Conservation (phyloP, 225 moss, liverwort and hornwort genomes). For the Bryoerythrophyllum caledonicum region DNA sequence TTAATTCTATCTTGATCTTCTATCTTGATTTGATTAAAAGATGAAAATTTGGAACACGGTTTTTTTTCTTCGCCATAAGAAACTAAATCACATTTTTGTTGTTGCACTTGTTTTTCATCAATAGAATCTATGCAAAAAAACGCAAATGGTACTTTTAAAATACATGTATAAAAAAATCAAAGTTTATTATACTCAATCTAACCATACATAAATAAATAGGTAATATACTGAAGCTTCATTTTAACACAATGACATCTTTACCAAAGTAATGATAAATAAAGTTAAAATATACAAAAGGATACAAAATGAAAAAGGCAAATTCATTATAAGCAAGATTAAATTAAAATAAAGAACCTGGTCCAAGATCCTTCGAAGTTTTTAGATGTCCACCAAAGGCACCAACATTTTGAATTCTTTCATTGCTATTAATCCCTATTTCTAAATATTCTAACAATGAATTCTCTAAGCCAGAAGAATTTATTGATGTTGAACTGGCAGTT, state of each 20-base stretch:
- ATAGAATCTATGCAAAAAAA: background rate
- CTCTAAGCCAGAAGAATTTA: conserved; percentile 45
- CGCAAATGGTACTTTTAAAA: background rate
- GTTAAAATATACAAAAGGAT: rapidly evolving
- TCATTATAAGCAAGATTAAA: background rate
- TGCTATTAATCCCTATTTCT: conserved; percentile 38
- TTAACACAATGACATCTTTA: rapidly evolving
- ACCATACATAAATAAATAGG: background rate
- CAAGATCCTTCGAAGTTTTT: background rate
- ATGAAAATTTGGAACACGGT: background rate
- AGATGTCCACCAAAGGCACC: background rate
- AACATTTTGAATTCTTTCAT: conserved; percentile 22
- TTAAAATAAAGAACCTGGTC: background rate
- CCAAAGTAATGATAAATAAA: background rate
- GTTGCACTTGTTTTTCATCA: conserved; percentile 7
- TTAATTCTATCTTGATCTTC: conserved; percentile 4
- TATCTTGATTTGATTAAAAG: background rate
- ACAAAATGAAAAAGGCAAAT: background rate
- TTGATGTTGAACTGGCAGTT: conserved; percentile 61
- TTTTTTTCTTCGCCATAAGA: background rate
- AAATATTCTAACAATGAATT: conserved; percentile 39
- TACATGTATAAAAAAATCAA: rapidly evolving
- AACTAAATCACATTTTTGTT: background rate
- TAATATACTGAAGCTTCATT: rapidly evolving
- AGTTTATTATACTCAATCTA: rapidly evolving